Evolutionary conservation across 176 grass and related monocot genomes (phyloP).

Genomic region (Phyllostachys edulis): DNA sequence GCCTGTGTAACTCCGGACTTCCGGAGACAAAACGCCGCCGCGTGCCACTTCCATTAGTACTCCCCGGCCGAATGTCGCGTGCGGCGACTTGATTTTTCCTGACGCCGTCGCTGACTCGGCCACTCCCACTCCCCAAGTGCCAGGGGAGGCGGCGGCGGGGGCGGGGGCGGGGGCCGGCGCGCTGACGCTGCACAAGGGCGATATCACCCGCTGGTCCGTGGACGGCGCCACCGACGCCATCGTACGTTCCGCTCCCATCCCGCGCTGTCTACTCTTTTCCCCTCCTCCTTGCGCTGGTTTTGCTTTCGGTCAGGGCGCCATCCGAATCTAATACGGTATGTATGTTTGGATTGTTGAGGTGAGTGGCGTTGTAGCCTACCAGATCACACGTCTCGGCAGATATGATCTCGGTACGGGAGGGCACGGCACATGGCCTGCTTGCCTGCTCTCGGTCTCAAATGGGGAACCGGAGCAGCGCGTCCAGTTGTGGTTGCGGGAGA

Average conservation of each 20-base stretch:
- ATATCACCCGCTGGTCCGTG: constrained; percentile 79
- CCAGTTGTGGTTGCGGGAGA: neutral
- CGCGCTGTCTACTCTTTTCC: neutral
- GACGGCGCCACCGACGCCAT: constrained; percentile 84
- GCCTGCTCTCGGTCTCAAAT: neutral
- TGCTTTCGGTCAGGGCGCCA: neutral
- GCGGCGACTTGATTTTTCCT: constrained; percentile 36
- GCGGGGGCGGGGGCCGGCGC: constrained; percentile 32
- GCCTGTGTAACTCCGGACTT: neutral
- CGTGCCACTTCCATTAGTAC: neutral
- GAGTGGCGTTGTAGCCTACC: neutral
- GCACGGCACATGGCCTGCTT: neutral
- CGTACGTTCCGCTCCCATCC: constrained; percentile 38
- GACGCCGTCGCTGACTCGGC: constrained; percentile 30
- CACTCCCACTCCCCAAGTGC: constrained; percentile 15
- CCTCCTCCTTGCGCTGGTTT: neutral
- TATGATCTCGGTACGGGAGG: neutral
- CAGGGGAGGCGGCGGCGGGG: constrained; percentile 32
- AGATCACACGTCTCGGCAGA: neutral
- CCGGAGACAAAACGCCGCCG: neutral
- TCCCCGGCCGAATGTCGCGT: constrained; percentile 9
- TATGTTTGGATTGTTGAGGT: neutral
- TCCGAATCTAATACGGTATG: neutral
- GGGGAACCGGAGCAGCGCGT: neutral
- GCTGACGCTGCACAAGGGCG: constrained; percentile 83